phyloP scores from a whole-genome alignment of 2,329 filamentous ascomycete genomes.

The Elsinoe ampelina region DNA sequence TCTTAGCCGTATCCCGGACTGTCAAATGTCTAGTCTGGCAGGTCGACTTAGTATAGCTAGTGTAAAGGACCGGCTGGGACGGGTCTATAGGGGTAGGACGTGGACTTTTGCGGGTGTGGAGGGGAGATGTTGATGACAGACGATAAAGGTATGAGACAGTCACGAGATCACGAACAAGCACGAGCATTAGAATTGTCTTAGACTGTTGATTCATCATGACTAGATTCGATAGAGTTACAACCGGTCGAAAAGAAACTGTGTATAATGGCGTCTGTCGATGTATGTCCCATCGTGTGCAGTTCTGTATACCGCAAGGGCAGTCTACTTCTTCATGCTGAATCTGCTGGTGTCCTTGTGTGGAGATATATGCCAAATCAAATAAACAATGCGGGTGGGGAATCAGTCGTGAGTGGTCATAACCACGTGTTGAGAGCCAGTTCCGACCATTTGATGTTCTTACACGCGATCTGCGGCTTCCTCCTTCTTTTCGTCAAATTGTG shows the following conservation, averaged over 20 bases:
- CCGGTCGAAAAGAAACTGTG: neutral
- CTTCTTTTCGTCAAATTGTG: neutral
- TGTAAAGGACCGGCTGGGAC: too few relatives aligned
- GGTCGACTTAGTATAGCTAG: too few relatives aligned
- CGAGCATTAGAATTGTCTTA: neutral
- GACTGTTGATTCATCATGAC: neutral
- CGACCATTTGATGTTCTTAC: neutral
- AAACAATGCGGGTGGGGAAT: neutral
- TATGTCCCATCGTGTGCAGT: neutral
- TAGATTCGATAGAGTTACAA: slow-evolving; percentile 1
- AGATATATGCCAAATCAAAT: neutral
- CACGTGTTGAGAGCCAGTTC: neutral
- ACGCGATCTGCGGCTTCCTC: neutral
- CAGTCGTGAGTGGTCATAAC: neutral
- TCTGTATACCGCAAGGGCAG: neutral
- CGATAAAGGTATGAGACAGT: neutral
- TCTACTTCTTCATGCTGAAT: neutral
- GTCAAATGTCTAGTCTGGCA: too few relatives aligned
- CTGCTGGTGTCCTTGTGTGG: too few relatives aligned
- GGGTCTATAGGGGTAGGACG: too few relatives aligned
- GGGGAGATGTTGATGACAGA: too few relatives aligned
- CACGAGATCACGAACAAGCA: neutral
- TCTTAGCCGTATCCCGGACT: too few relatives aligned
- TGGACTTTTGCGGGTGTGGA: too few relatives aligned
- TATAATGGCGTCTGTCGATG: neutral